Evolutionary conservation across 75 land plant genomes (phyloP), one percentile per base, ranked within the genome.

Genomic region (Sequoia sempervirens): DNA sequence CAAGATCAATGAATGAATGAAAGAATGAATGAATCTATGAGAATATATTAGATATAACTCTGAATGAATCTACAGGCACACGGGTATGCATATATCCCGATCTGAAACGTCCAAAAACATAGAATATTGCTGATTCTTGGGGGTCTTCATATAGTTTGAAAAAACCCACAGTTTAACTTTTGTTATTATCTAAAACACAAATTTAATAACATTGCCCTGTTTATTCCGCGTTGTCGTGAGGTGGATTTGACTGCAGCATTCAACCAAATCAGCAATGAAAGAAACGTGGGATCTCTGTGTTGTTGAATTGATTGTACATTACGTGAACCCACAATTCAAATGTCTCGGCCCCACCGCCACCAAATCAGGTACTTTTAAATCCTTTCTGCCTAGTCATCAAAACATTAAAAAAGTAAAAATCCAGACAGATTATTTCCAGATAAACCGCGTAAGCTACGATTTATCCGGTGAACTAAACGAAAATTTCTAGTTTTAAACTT

Each of bases 211-310:
- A n/a, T n/a, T 70, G 2, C 13, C 15, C 36, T 32, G 15, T 32
- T 70, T 70, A 32, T 70, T 70, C 73, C 73, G 73, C 36, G 73
- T 70, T 70, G 73, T 70, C 73, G 73, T 32, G 36, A 32, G 73
- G 73, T 70, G 73, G 73, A 70, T 30, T 70, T 28, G 73, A 32
- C 36, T 70, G 12, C 14, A 32, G 36, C 73, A 30, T 28, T 30
- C 36, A 70, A 11, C 36, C 73, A 32, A 10, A 70, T 28, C 37
- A 11, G 36, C 73, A 23, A 70, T 70, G 73, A 70, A 70, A 70
- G 32, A 70, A 70, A 70, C 73, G 73, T 70, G 73, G 13, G 36
- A 32, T 70, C 73, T 12, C 2, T 70, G 73, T 32, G 36, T 12
- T 32, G 73, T 70, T 70, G 73, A 13, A 70, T 70, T 32, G 73